Evolutionary conservation across 202 grass and related monocot genomes (phyloP).

Genomic region (Dendrocalamus latiflorus): DNA sequence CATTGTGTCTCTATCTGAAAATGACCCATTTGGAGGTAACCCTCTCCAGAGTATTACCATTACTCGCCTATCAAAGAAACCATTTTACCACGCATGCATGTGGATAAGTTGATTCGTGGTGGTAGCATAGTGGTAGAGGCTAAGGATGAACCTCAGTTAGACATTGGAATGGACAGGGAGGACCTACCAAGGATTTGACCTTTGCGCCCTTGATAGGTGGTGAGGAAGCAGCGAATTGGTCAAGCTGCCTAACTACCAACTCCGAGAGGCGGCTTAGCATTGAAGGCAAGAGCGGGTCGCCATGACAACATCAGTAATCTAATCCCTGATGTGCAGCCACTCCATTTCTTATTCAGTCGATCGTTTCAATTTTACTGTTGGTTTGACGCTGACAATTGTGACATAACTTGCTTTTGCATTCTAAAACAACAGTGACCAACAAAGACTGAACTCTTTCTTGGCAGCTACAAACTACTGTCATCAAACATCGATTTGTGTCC

Average conservation of each 20-base stretch:
- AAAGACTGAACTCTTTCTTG: background rate
- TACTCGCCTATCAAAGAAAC: background rate
- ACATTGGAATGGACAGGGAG: background rate
- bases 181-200: background rate
- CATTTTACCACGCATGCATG: background rate
- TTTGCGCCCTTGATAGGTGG: background rate
- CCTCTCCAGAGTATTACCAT: background rate
- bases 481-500: background rate
- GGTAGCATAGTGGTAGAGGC: no score
- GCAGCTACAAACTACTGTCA: background rate
- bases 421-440: background rate
- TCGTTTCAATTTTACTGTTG: background rate
- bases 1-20: background rate
- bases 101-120: background rate
- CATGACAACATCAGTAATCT: background rate
- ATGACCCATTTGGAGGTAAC: background rate
- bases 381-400: background rate
- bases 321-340: background rate
- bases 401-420: background rate
- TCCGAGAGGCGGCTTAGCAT: background rate
- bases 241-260: background rate
- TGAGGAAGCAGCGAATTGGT: background rate
- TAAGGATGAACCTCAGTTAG: background rate
- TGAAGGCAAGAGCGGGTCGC: background rate
- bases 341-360: background rate